phyloP scores from a whole-genome alignment of 1,284 basidiomycete species.

The Ceratobasidium theobromae region DNA sequence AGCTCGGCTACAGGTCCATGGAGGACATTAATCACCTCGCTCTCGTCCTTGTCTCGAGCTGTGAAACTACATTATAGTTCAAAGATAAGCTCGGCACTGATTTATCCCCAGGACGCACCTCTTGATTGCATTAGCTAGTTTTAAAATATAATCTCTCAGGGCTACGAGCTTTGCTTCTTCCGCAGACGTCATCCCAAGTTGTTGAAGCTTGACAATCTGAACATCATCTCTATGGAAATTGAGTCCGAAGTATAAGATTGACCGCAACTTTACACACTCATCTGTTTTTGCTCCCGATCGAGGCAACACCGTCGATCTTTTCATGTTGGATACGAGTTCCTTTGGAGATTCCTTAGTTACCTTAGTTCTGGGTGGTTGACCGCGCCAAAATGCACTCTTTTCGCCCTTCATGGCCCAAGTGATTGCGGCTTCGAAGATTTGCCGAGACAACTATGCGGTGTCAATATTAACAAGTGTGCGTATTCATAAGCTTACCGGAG shows the following conservation, averaged over 20 bases:
- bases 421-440: slow-evolving; percentile 83
- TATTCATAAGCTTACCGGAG: slow-evolving; percentile 60
- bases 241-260: slow-evolving; percentile 15
- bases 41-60: slow-evolving; percentile 60
- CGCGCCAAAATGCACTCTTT: slow-evolving; percentile 74
- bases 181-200: slow-evolving; percentile 74
- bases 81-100: not conserved
- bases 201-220: slow-evolving; percentile 70
- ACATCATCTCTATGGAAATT: slow-evolving; percentile 63
- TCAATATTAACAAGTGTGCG: not conserved
- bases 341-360: slow-evolving; percentile 58
- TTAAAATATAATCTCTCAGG: slow-evolving; percentile 85
- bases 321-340: slow-evolving; percentile 65
- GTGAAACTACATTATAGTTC: slow-evolving; percentile 53
- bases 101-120: slow-evolving; percentile 48
- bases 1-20: slow-evolving; percentile 64
- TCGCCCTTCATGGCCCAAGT: slow-evolving; percentile 84
- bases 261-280: slow-evolving; percentile 56
- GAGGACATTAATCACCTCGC: slow-evolving; percentile 60
- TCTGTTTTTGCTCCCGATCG: slow-evolving; percentile 60
- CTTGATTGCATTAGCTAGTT: slow-evolving; percentile 69
- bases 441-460: slow-evolving; percentile 63
- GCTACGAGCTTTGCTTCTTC: slow-evolving; percentile 83
- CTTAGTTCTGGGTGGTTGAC: slow-evolving; percentile 47
- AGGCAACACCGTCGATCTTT: slow-evolving; percentile 53